Percentiles rank a stretch among this genome's conserved stretches.
phyloP scores from a whole-genome alignment of 441 rosid species.

The Metrosideros polymorpha region DNA sequence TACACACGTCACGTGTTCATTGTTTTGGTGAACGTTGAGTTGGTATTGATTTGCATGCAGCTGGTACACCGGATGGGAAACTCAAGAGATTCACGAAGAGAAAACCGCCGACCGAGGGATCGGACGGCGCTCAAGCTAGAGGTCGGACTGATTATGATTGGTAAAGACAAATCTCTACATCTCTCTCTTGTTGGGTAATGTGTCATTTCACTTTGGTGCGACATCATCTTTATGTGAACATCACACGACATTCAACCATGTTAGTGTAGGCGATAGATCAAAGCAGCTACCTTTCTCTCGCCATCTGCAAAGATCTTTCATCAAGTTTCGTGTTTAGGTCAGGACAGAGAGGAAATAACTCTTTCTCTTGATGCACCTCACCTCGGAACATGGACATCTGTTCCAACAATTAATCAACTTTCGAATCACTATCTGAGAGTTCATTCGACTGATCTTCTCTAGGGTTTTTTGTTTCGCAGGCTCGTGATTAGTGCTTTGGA shows the following conservation, averaged over 20 bases:
- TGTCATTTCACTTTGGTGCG: neutral
- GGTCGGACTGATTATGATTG: slow-evolving; percentile 56
- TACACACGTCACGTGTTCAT: neutral
- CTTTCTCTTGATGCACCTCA: neutral
- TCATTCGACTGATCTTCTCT: neutral
- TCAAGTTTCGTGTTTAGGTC: neutral
- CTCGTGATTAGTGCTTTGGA: slow-evolving; percentile 64
- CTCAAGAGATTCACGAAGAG: slow-evolving; percentile 41
- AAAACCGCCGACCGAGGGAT: slow-evolving; percentile 25
- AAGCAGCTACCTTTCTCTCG: neutral
- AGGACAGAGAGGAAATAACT: neutral
- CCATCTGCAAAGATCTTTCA: neutral
- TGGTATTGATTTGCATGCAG: slow-evolving; percentile 23
- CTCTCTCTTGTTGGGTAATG: neutral
- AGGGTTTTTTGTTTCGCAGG: slow-evolving; percentile 25
- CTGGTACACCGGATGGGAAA: slow-evolving; percentile 58
- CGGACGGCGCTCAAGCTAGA: slow-evolving; percentile 25
- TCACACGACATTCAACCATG: neutral
- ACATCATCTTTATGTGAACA: neutral
- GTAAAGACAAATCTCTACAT: slow-evolving; percentile 3
- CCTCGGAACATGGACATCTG: neutral
- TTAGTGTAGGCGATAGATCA: neutral
- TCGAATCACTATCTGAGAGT: neutral
- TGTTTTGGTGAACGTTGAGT: neutral
- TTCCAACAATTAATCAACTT: neutral